Conservation (phyloP, 495 filamentous ascomycete genomes). For the Aspergillus mulundensis region DNA sequence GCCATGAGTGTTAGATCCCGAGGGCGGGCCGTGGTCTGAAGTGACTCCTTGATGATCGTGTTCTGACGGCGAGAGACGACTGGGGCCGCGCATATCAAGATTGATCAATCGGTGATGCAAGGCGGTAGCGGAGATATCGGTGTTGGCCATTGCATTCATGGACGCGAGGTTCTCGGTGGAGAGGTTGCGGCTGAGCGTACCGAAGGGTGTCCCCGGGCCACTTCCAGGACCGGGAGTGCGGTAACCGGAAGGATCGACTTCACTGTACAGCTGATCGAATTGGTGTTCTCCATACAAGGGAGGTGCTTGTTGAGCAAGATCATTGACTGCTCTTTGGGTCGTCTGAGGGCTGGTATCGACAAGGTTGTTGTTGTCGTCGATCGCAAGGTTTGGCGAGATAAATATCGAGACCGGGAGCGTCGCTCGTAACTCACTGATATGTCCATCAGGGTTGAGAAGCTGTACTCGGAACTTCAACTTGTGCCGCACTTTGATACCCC, state of each 20-base stretch:
- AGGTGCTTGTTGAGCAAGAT: constrained; percentile 59
- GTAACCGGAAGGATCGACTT: constrained; percentile 70
- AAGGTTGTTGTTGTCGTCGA: constrained; percentile 75
- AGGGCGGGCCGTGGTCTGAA: constrained; percentile 21
- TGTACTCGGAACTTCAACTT: constrained; percentile 82
- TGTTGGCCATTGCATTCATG: constrained; percentile 54
- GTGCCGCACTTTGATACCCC: constrained; percentile 82
- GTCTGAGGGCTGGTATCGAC: constrained; percentile 48
- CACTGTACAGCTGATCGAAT: constrained; percentile 84
- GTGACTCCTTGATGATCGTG: constrained; percentile 24
- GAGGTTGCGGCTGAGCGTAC: constrained; percentile 66
- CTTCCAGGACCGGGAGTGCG: constrained; percentile 70
- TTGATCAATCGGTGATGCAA: constrained; percentile 61
- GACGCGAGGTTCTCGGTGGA: constrained; percentile 76
- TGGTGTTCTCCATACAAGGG: constrained; percentile 84
- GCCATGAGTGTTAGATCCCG: constrained; percentile 2
- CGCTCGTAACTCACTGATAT: constrained; percentile 85
- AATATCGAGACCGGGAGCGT: constrained; percentile 84
- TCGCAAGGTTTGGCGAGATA: constrained; percentile 84
- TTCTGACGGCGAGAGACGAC: constrained; percentile 24
- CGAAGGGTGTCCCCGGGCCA: constrained; percentile 71
- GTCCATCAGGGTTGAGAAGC: constrained; percentile 88
- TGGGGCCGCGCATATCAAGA: constrained; percentile 39
- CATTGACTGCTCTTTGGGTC: constrained; percentile 30
- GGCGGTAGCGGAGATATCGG: constrained; percentile 48